phyloP scores from a whole-genome alignment of 2,329 filamentous ascomycete genomes.

The Epichloe gansuensis region DNA sequence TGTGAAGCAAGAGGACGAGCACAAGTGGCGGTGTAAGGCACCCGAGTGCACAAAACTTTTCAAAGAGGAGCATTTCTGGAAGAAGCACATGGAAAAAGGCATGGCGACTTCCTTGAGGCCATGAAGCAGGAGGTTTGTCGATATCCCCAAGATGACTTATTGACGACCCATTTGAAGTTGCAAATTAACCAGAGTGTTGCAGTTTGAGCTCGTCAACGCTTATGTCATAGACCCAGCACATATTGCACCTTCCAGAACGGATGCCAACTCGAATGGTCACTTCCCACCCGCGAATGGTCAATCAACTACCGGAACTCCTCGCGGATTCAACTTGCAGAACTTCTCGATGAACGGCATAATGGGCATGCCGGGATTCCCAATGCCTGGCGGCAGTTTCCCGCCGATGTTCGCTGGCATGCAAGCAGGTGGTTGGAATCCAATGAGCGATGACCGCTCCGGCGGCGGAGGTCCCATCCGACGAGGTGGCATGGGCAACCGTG shows the following conservation, averaged over 20 bases:
- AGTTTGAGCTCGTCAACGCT: conserved; percentile 84
- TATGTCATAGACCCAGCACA: conserved; percentile 92
- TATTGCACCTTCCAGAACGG: conserved; percentile 83
- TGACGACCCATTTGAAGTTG: conserved; percentile 32
- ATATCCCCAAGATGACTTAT: conserved; percentile 30
- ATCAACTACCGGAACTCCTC: conserved; percentile 69
- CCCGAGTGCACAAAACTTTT: conserved; percentile 94
- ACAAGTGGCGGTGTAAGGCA: conserved; percentile 93
- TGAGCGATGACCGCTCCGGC: conserved; percentile 44
- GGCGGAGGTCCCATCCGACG: conserved; percentile 54
- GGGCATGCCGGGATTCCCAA: conserved; percentile 47
- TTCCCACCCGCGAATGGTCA: conserved; percentile 74
- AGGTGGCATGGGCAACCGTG: conserved; percentile 41
- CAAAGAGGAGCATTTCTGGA: conserved; percentile 95
- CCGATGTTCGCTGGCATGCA: conserved; percentile 43
- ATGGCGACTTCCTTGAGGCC: conserved; percentile 72
- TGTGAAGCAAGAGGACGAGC: conserved; percentile 95
- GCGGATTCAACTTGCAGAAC: conserved; percentile 78
- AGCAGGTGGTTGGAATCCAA: conserved; percentile 37
- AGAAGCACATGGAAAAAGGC: conserved; percentile 92
- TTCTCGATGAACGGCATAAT: conserved; percentile 50
- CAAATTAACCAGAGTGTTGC: conserved; percentile 7
- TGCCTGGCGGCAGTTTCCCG: conserved; percentile 33
- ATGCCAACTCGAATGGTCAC: conserved; percentile 91
- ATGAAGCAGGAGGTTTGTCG: conserved; percentile 64